A percentile compares a stretch with the other conserved stretches of the same genome.
phyloP scores from a whole-genome alignment of 129 eudicot genomes.

The Centella asiatica region DNA sequence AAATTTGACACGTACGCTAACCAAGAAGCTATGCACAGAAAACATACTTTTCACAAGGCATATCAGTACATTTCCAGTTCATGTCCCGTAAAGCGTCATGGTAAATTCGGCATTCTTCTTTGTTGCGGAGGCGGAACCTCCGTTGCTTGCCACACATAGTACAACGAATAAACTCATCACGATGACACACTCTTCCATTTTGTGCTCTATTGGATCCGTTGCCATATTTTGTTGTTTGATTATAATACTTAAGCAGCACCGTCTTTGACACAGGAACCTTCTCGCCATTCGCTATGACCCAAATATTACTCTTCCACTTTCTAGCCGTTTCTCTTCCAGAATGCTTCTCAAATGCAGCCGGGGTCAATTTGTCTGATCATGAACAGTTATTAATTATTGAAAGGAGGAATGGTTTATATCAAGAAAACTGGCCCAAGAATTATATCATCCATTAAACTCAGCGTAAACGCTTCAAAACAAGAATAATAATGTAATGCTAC shows the following conservation, averaged over 20 bases:
- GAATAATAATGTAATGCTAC: not conserved
- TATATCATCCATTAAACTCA: not conserved
- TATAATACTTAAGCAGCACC: constrained; percentile 54
- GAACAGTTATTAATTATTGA: not conserved
- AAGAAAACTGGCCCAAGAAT: too few relatives aligned
- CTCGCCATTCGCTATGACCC: constrained; percentile 69
- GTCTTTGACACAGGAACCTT: constrained; percentile 62
- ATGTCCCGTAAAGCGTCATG: constrained; percentile 46
- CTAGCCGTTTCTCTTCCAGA: constrained; percentile 69
- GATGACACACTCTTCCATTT: constrained; percentile 41
- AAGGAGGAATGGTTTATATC: too few relatives aligned
- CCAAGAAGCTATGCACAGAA: not conserved
- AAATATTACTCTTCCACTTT: constrained; percentile 67
- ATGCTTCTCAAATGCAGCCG: constrained; percentile 87
- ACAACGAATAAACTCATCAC: constrained; percentile 64
- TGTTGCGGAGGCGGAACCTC: constrained; percentile 59
- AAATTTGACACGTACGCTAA: not conserved
- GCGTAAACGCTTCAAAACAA: not conserved
- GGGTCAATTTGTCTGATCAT: constrained; percentile 54
- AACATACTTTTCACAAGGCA: constrained; percentile 50
- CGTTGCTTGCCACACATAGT: constrained; percentile 45
- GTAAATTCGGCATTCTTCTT: constrained; percentile 55
- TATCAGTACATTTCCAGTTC: constrained; percentile 56
- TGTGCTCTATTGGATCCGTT: constrained; percentile 46
- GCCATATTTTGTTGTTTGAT: constrained; percentile 28